phyloP scores from a whole-genome alignment of 192 early-diverging fungal species.

The Entomortierella chlamydospora region DNA sequence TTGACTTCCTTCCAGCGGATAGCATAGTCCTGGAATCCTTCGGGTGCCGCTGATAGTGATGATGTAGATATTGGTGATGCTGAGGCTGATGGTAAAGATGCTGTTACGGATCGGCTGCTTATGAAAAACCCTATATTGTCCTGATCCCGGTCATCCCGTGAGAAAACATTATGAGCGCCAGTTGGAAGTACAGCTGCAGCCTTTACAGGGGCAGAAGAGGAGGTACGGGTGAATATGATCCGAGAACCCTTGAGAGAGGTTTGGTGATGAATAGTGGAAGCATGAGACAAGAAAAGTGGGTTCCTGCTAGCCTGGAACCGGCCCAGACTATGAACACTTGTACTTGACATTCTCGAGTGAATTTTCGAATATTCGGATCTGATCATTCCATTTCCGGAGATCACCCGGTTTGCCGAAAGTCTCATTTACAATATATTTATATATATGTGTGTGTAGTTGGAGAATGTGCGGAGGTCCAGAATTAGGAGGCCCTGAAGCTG shows the following conservation, averaged over 20 bases:
- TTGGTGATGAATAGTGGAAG: too few relatives aligned
- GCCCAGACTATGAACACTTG: slow-evolving; percentile 7
- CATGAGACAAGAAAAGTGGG: background rate
- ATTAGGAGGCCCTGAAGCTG: too few relatives aligned
- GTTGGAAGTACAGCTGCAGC: slow-evolving; percentile 19
- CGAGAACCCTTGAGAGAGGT: slow-evolving; percentile 20
- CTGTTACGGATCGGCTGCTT: slow-evolving; percentile 9
- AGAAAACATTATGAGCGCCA: slow-evolving; percentile 12
- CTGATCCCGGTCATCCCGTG: slow-evolving; percentile 18
- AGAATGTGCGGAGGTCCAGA: too few relatives aligned
- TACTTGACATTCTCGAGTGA: slow-evolving; percentile 14
- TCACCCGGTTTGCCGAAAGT: slow-evolving; percentile 17
- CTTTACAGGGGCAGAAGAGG: slow-evolving; percentile 18
- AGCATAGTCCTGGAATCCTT: slow-evolving; percentile 35
- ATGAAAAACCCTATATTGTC: slow-evolving; percentile 27
- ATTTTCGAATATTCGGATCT: slow-evolving; percentile 28
- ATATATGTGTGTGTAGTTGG: too few relatives aligned
- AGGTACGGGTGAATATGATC: slow-evolving; percentile 41
- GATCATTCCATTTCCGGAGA: slow-evolving; percentile 45
- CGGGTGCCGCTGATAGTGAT: slow-evolving; percentile 16
- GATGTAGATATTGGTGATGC: slow-evolving; percentile 3
- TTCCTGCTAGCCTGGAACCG: slow-evolving; percentile 3
- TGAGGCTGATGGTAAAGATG: slow-evolving; percentile 6
- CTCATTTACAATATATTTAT: too few relatives aligned
- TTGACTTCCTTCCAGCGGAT: slow-evolving; percentile 54